A percentile compares a stretch with the other conserved stretches of the same genome.
phyloP scores from a whole-genome alignment of 2,329 filamentous ascomycete genomes.

The Penicillium janthinellum region DNA sequence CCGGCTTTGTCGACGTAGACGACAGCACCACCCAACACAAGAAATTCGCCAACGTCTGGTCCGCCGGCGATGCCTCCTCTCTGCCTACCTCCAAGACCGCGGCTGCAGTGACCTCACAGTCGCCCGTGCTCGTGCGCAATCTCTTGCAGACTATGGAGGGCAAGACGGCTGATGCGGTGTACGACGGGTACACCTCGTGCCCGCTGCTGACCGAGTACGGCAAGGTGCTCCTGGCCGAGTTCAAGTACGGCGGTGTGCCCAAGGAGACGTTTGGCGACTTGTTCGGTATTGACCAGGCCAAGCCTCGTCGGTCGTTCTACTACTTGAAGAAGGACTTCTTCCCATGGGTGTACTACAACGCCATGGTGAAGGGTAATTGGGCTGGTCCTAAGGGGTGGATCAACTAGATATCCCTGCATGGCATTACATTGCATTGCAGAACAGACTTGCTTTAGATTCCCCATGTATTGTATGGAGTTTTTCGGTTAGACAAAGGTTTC shows the following conservation, averaged over 20 bases:
- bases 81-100: slow-evolving; percentile 61
- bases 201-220: slow-evolving; percentile 59
- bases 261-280: slow-evolving; percentile 62
- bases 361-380: slow-evolving; percentile 65
- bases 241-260: slow-evolving; percentile 64
- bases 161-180: slow-evolving; percentile 47
- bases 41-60: slow-evolving; percentile 61
- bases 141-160: slow-evolving; percentile 51
- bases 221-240: slow-evolving; percentile 66
- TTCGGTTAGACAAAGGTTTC: slow-evolving; percentile 7
- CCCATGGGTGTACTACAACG: slow-evolving; percentile 65
- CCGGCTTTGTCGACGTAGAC: slow-evolving; percentile 62
- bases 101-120: slow-evolving; percentile 56
- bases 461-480: slow-evolving; percentile 2
- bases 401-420: slow-evolving; percentile 11
- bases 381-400: slow-evolving; percentile 60
- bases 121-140: slow-evolving; percentile 55
- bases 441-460: not conserved
- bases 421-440: not conserved
- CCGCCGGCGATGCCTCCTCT: slow-evolving; percentile 60
- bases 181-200: slow-evolving; percentile 61
- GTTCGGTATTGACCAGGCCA: slow-evolving; percentile 60
- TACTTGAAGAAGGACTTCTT: slow-evolving; percentile 69
- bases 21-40: slow-evolving; percentile 56
- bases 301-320: slow-evolving; percentile 61